Evolutionary conservation across 495 filamentous ascomycete species (phyloP), one percentile per base, ranked within the genome.

Genomic region (Aspergillus kassunensis): DNA sequence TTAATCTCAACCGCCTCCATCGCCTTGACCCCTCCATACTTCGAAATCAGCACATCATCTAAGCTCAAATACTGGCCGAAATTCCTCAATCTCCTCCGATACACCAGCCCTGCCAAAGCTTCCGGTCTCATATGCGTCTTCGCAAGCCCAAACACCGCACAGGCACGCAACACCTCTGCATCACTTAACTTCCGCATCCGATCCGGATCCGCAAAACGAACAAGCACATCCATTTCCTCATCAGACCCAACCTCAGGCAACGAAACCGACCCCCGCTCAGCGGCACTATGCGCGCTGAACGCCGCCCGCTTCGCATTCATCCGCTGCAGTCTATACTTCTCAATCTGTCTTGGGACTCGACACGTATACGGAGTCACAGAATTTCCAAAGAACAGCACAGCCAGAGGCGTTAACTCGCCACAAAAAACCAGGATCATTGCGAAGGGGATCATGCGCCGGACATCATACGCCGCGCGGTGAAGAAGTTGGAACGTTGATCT

Each of bases 391-490:
- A 86, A 65, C 0, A 86, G 77, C 0, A 96, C 64, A 6, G 93
- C 63, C 2, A 97, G 55, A 0, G 91, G 90, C 6, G 90, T 89
- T 64, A 93, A 83, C 62, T 97, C 92, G 3, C 89, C 93, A 62
- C 84, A 89, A 31, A 95, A 37, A 1, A 91, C 47, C 2, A 95
- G 74, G 3, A 96, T 62, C 3, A 95, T 18, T 0, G 63, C 80
- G 64, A 98, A 96, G 3, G 84, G 62, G 3, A 90, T 88, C 25
- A 97, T 74, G n/a, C 87, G 81, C 0, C 74, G 69, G 9, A 86
- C 68, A 63, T 97, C 93, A 58, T 87, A 78, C 8, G 70, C 66
- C 10, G 78, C 79, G 42, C 90, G 79, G n/a, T 58, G 64, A 27
- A 89, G 60, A 10, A 92, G 72, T 51, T 88, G 87, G 67, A 80